phyloP scores from a whole-genome alignment of 1,284 basidiomycete genomes.

The Athelia psychrophila region DNA sequence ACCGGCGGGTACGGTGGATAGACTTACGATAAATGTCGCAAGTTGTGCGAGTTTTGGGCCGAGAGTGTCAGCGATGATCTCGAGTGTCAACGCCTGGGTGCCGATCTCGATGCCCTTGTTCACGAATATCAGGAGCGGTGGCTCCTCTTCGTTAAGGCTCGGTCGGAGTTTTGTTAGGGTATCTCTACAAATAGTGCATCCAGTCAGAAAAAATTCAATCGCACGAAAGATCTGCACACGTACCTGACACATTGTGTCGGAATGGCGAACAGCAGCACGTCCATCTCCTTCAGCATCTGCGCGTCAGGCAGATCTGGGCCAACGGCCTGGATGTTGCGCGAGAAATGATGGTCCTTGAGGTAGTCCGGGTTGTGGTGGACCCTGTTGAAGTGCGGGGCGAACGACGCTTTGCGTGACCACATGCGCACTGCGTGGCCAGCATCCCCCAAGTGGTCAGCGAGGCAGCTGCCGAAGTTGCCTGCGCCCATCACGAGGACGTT shows the following conservation, averaged over 20 bases:
- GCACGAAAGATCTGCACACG: no score
- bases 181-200: conserved; percentile 28
- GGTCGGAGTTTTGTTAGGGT: conserved; percentile 52
- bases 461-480: conserved; percentile 83
- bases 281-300: conserved; percentile 59
- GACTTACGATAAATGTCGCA: conserved; percentile 75
- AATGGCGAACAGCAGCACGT: conserved; percentile 80
- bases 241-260: conserved; percentile 81
- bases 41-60: conserved; percentile 71
- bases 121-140: conserved; percentile 80
- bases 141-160: conserved; percentile 45
- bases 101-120: conserved; percentile 84
- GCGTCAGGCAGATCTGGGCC: conserved; percentile 70
- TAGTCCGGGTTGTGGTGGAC: conserved; percentile 67
- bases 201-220: conserved; percentile 1
- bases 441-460: conserved; percentile 83
- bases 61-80: conserved; percentile 82
- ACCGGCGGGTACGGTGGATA: background rate
- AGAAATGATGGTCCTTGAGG: conserved; percentile 70
- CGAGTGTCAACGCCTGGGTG: conserved; percentile 75
- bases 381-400: conserved; percentile 67
- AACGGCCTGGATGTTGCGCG: conserved; percentile 64
- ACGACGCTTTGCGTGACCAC: conserved; percentile 64
- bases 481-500: conserved; percentile 74
- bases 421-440: conserved; percentile 73